A percentile compares a stretch with the other conserved stretches of the same genome.
phyloP scores from a whole-genome alignment of 2,329 filamentous ascomycete species.

The Verticillium tricorpus region DNA sequence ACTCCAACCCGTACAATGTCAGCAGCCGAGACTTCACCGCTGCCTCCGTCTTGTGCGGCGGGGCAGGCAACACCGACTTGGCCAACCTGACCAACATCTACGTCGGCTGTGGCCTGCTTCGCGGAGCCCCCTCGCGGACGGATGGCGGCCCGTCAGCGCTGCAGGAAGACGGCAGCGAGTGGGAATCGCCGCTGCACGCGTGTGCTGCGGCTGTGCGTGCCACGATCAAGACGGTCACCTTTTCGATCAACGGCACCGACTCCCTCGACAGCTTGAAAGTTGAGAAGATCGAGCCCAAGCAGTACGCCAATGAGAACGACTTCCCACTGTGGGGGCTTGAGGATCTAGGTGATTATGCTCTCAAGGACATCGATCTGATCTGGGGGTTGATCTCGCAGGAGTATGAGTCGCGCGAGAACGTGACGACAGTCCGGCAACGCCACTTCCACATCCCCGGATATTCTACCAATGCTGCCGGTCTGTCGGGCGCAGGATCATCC shows the following conservation, averaged over 20 bases:
- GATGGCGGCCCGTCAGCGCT: conserved; percentile 28
- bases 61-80: conserved; percentile 19
- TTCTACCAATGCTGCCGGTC: not conserved
- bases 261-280: conserved; percentile 28
- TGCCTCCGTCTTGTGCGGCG: conserved; percentile 23
- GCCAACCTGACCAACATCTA: conserved; percentile 38
- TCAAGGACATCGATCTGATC: conserved; percentile 21
- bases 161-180: conserved; percentile 33
- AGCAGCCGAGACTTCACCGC: conserved; percentile 17
- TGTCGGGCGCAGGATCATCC: not conserved
- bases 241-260: conserved; percentile 34
- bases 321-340: conserved; percentile 29
- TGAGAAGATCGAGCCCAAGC: conserved; percentile 27
- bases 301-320: conserved; percentile 23
- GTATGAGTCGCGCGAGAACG: conserved; percentile 22
- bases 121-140: conserved; percentile 29
- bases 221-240: conserved; percentile 38
- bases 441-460: conserved; percentile 13
- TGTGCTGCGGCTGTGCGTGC: conserved; percentile 38
- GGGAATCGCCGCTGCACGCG: conserved; percentile 36
- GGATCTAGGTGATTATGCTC: too few relatives aligned
- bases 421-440: conserved; percentile 23
- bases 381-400: conserved; percentile 34
- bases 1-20: conserved; percentile 26
- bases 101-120: conserved; percentile 33